These are phyloP conservation scores for Posidonia australis DNA, from an alignment of 106 monocot species.

Conservation along the genomic window DNA sequence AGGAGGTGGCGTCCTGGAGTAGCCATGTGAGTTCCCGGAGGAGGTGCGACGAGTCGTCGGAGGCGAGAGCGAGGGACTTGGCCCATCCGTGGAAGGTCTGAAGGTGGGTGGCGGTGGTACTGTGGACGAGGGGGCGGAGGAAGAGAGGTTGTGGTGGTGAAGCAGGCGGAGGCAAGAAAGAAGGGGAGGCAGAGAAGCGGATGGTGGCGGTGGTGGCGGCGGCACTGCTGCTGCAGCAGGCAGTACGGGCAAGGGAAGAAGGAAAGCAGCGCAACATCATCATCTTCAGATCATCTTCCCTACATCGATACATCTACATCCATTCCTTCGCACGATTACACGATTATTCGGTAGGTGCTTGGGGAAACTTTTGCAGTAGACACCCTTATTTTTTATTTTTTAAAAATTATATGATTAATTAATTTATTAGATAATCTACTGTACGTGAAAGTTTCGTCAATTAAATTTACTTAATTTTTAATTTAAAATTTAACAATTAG, in stretches of 20 bases:
- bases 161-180: background rate
- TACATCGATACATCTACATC: too few species aligned
- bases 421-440: too few species aligned
- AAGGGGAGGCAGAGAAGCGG: constrained; percentile 9
- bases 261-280: background rate
- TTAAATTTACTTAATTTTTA: too few species aligned
- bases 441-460: too few species aligned
- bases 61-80: constrained; percentile 26
- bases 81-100: constrained; percentile 46
- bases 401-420: too few species aligned
- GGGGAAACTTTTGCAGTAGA: too few species aligned
- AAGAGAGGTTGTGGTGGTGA: constrained; percentile 32
- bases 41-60: constrained; percentile 35
- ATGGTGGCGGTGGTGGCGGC: background rate
- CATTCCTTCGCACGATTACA: too few species aligned
- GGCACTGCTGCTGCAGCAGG: background rate
- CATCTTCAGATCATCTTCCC: background rate
- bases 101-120: constrained; percentile 29
- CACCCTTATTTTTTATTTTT: too few species aligned
- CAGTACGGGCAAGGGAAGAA: too few species aligned
- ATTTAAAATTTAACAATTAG: too few species aligned
- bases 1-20: constrained; percentile 51
- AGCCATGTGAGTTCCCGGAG: constrained; percentile 75
- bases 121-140: constrained; percentile 41
- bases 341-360: too few species aligned